Conservation (phyloP, 306 rosid genomes). For the Quercus aquifolioides region DNA sequence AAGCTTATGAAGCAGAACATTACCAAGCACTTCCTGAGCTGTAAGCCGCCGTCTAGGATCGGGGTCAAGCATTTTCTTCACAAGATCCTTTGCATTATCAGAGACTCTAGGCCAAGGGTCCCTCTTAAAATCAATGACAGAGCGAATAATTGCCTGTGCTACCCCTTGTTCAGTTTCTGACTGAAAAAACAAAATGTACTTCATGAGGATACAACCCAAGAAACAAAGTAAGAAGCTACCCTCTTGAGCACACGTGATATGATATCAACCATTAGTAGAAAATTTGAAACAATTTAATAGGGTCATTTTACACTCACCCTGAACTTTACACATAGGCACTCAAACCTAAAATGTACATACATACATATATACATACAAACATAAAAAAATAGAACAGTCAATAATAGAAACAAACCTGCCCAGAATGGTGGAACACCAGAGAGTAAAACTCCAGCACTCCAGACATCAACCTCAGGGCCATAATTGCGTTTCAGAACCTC, state of each 20-base stretch:
- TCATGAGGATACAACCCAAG: constrained; percentile 7
- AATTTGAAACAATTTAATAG: background rate
- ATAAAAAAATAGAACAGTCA: background rate
- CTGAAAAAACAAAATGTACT: background rate
- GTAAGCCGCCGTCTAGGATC: constrained; percentile 31
- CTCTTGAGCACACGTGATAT: background rate
- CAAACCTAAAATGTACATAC: background rate
- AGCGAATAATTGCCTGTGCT: constrained; percentile 37
- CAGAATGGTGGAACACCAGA: constrained; percentile 89
- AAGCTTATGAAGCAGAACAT: background rate
- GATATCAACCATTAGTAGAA: background rate
- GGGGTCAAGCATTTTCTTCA: constrained; percentile 37
- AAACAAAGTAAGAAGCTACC: background rate
- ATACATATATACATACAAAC: background rate
- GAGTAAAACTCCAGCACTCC: constrained; percentile 91
- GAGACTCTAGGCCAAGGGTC: constrained; percentile 40
- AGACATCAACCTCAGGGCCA: constrained; percentile 83
- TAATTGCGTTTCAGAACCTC: constrained; percentile 78
- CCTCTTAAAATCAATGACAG: constrained; percentile 32
- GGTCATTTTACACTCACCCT: background rate
- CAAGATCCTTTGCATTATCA: constrained; percentile 35
- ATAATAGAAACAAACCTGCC: constrained; percentile 63
- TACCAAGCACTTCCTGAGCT: constrained; percentile 36
- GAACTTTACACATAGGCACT: background rate
- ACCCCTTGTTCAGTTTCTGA: constrained; percentile 38